A percentile compares a stretch with the other conserved stretches of the same genome.
Evolutionary conservation across 129 eudicot species (phyloP).

Genomic region (Gnaphalium uliginosum): DNA sequence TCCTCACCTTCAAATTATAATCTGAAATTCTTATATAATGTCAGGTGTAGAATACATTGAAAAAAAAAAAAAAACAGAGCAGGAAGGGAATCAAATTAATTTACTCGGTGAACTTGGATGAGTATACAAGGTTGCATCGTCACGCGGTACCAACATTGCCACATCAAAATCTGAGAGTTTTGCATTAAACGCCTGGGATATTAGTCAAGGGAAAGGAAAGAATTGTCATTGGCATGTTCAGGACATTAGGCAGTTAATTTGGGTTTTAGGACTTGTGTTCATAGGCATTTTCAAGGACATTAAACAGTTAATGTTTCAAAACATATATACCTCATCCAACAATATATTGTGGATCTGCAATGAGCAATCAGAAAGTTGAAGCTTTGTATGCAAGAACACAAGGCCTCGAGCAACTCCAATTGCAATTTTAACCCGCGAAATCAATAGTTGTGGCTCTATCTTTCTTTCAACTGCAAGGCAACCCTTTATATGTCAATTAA

Average conservation of each 20-base stretch:
- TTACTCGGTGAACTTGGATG: constrained; percentile 22
- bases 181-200: neutral
- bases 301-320: neutral
- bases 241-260: no score
- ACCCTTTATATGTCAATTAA: neutral
- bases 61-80: neutral
- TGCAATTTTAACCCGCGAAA: constrained; percentile 27
- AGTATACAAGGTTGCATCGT: constrained; percentile 5
- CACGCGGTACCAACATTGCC: constrained; percentile 20
- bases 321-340: constrained; percentile 18
- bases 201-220: neutral
- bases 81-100: neutral
- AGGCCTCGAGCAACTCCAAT: constrained; percentile 35
- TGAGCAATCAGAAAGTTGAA: constrained; percentile 19
- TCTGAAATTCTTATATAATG: neutral
- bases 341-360: constrained; percentile 29
- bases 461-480: constrained; percentile 23
- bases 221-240: neutral
- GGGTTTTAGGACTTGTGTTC: neutral
- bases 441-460: constrained; percentile 4
- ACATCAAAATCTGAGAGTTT: constrained; percentile 29
- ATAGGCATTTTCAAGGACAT: neutral
- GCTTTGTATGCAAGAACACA: constrained; percentile 26
- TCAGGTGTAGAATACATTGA: neutral
- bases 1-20: constrained; percentile 13